Percentiles rank a stretch among this genome's conserved stretches.
These are phyloP conservation scores for Lactarius sp. DNA, from an alignment of 768 basidiomycete species.

Conservation along the genomic window DNA sequence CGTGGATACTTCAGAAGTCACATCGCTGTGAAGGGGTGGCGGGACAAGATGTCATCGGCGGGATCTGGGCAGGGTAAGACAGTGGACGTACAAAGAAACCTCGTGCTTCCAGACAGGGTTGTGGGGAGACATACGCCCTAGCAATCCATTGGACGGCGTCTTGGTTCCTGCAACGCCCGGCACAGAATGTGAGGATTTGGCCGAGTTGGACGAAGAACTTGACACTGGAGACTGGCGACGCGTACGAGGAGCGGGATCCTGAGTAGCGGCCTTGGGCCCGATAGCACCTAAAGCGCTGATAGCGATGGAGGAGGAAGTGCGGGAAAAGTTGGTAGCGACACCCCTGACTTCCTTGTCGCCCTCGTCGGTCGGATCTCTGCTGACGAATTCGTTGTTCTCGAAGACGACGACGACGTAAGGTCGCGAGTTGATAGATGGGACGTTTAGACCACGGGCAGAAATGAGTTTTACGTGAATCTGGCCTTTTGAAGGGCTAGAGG, in stretches of 20 bases:
- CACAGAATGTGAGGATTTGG: constrained; percentile 24
- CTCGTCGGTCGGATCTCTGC: constrained; percentile 81
- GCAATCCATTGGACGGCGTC: constrained; percentile 40
- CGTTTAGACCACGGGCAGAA: constrained; percentile 78
- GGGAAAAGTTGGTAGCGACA: constrained; percentile 52
- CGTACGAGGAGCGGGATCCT: constrained; percentile 14
- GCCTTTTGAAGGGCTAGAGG: constrained; percentile 46
- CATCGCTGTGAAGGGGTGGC: constrained; percentile 59
- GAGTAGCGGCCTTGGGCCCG: constrained; percentile 42
- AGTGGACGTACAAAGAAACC: constrained; percentile 84
- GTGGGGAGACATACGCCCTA: constrained; percentile 57
- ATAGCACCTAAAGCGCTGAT: constrained; percentile 64
- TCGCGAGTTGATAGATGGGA: constrained; percentile 55
- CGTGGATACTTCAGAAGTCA: constrained; percentile 80
- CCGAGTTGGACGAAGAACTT: constrained; percentile 21
- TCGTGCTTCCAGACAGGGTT: constrained; percentile 99
- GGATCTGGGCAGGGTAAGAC: constrained; percentile 11
- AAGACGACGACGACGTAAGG: constrained; percentile 98
- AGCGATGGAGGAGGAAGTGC: constrained; percentile 58
- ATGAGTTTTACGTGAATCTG: constrained; percentile 97
- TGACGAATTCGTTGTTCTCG: constrained; percentile 98
- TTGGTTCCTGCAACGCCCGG: constrained; percentile 28
- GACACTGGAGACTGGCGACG: constrained; percentile 19
- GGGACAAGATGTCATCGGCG: constrained; percentile 9
- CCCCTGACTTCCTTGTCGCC: constrained; percentile 87